Conservation (phyloP, 495 filamentous ascomycete species). For the Sphaerosporella brunnea region DNA sequence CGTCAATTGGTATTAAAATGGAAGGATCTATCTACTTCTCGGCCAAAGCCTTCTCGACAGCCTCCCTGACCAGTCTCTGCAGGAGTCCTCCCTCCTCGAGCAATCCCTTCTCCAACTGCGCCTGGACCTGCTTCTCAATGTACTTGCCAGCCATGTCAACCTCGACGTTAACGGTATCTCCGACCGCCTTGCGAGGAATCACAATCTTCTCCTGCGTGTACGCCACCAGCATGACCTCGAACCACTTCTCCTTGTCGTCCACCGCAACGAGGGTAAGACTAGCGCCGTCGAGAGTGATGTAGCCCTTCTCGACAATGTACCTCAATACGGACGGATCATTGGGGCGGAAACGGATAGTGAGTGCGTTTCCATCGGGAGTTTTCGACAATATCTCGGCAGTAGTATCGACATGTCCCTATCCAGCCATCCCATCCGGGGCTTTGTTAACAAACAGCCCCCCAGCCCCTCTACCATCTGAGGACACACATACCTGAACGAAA, state of each 20-base stretch:
- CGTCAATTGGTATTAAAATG: constrained; percentile 1
- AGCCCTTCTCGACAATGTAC: constrained; percentile 94
- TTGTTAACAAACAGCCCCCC: no score
- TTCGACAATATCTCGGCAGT: constrained; percentile 51
- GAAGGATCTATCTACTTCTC: not conserved
- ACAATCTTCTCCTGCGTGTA: constrained; percentile 93
- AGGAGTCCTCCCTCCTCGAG: constrained; percentile 44
- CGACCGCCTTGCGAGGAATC: constrained; percentile 58
- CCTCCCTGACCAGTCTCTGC: constrained; percentile 64
- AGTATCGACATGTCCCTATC: constrained; percentile 87
- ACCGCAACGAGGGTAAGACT: constrained; percentile 84
- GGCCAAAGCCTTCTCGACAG: constrained; percentile 33
- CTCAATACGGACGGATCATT: constrained; percentile 45
- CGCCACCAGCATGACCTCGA: constrained; percentile 97
- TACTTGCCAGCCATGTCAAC: constrained; percentile 98
- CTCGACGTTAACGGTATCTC: constrained; percentile 86
- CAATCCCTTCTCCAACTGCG: constrained; percentile 39
- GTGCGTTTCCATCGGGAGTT: constrained; percentile 65
- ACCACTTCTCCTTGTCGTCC: constrained; percentile 60
- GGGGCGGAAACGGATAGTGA: constrained; percentile 69
- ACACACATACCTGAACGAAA: constrained; percentile 32
- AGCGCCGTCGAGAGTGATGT: constrained; percentile 87
- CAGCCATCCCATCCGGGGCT: not conserved
- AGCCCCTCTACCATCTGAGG: not conserved
- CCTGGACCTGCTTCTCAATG: constrained; percentile 70